These are phyloP conservation scores for Drechslera avenae DNA, from an alignment of 2,329 filamentous ascomycete species.

Conservation along the genomic window DNA sequence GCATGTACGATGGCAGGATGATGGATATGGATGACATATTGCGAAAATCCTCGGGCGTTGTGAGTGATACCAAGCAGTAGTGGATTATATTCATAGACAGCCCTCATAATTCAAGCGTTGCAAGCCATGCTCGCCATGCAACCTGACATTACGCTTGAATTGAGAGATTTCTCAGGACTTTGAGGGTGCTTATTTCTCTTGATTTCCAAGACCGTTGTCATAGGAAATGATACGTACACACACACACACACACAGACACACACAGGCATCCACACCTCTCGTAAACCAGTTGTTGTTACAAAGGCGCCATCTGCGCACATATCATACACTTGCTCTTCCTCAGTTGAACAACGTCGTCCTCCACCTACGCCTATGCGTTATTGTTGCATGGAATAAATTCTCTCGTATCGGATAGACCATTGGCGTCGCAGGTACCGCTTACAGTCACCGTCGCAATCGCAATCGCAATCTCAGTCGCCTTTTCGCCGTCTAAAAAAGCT, in stretches of 20 bases:
- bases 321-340: constrained; percentile 3
- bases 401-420: not conserved
- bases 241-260: too few relatives aligned
- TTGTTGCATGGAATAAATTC: too few relatives aligned
- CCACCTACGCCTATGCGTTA: too few relatives aligned
- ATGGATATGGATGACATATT: constrained; percentile 18
- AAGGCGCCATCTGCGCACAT: constrained; percentile 7
- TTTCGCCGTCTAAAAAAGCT: constrained; percentile 51
- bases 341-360: too few relatives aligned
- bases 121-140: not conserved
- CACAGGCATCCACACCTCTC: too few relatives aligned
- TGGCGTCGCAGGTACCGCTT: not conserved
- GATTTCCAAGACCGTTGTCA: too few relatives aligned
- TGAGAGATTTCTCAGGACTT: not conserved
- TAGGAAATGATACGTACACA: too few relatives aligned
- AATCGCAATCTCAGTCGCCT: not conserved
- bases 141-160: too few relatives aligned
- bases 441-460: too few relatives aligned
- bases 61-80: constrained; percentile 19
- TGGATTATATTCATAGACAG: constrained; percentile 8
- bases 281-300: constrained; percentile 6
- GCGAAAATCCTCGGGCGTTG: constrained; percentile 19
- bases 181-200: not conserved
- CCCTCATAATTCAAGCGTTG: constrained; percentile 2
- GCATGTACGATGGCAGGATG: constrained; percentile 21